A percentile compares a stretch with the other conserved stretches of the same genome.
These are phyloP conservation scores for Trametes villosa DNA, from an alignment of 768 basidiomycete species.

Conservation along the genomic window DNA sequence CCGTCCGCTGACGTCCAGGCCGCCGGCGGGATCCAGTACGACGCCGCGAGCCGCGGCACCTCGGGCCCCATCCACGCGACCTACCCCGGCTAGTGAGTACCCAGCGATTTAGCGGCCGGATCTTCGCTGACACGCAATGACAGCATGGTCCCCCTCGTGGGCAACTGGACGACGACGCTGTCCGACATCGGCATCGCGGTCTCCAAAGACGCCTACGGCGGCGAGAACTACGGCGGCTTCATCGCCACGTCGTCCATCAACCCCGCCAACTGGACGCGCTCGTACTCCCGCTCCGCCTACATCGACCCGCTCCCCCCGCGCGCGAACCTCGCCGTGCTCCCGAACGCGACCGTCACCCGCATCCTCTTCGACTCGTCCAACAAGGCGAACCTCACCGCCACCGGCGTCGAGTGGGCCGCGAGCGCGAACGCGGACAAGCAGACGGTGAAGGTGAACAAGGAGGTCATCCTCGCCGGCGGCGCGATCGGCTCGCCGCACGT, in stretches of 20 bases:
- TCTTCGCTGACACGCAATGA: constrained; percentile 29
- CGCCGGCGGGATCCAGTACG: constrained; percentile 49
- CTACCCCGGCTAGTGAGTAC: constrained; percentile 57
- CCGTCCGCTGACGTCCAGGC: constrained; percentile 46
- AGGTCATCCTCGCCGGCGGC: constrained; percentile 58
- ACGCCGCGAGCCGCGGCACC: constrained; percentile 52
- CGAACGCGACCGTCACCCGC: constrained; percentile 61
- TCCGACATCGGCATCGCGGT: constrained; percentile 47
- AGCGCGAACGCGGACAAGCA: constrained; percentile 35
- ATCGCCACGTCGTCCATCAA: constrained; percentile 65
- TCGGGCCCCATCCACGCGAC: constrained; percentile 52
- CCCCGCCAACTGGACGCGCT: constrained; percentile 64
- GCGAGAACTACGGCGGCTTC: constrained; percentile 53
- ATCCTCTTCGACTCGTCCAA: constrained; percentile 45
- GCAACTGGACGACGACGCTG: constrained; percentile 60
- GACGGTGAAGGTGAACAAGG: constrained; percentile 60
- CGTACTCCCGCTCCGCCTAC: constrained; percentile 66
- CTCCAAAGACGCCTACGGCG: constrained; percentile 48
- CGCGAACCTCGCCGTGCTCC: constrained; percentile 64
- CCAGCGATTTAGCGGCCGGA: neutral
- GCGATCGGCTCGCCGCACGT: constrained; percentile 57
- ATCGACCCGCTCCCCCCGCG: constrained; percentile 68
- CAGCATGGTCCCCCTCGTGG: constrained; percentile 54
- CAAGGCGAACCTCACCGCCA: constrained; percentile 44
- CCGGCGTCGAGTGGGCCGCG: constrained; percentile 53